phyloP scores from a whole-genome alignment of 768 basidiomycete genomes.

The Hebeloma cylindrosporum region DNA sequence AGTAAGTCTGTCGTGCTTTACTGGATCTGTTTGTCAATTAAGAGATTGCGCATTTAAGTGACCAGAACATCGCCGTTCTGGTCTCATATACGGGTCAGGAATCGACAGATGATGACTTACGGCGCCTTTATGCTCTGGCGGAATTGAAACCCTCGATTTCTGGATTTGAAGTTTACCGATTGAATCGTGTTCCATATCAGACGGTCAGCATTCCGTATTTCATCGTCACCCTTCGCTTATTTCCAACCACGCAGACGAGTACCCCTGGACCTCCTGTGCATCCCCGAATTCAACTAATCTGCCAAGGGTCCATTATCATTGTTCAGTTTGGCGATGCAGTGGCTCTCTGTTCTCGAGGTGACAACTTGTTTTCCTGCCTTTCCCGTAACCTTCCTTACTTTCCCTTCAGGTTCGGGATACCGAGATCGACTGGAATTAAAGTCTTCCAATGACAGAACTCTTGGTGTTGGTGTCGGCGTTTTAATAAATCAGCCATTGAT shows the following conservation, averaged over 20 bases:
- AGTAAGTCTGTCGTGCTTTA: constrained; percentile 13
- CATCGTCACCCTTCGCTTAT: background rate
- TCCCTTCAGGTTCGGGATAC: constrained; percentile 59
- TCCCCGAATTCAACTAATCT: constrained; percentile 61
- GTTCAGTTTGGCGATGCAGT: constrained; percentile 79
- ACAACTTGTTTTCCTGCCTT: constrained; percentile 2
- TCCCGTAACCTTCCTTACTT: background rate
- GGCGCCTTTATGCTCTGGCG: constrained; percentile 65
- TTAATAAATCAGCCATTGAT: constrained; percentile 53
- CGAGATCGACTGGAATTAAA: constrained; percentile 73
- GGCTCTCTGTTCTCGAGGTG: constrained; percentile 68
- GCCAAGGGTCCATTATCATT: constrained; percentile 56
- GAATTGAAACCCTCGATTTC: constrained; percentile 45
- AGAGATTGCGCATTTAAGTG: constrained; percentile 27
- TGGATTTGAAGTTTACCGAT: constrained; percentile 44
- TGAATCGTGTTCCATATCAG: constrained; percentile 72
- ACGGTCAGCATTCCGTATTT: constrained; percentile 41
- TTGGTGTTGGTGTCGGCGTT: constrained; percentile 64
- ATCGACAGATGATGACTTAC: constrained; percentile 43
- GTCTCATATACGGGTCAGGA: constrained; percentile 66
- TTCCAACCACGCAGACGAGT: constrained; percentile 46
- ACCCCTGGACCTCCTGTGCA: constrained; percentile 70
- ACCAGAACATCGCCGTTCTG: constrained; percentile 57
- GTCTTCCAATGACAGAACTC: constrained; percentile 61
- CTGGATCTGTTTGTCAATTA: constrained; percentile 7